phyloP scores from a whole-genome alignment of 306 rosid genomes.

The Gastrolobium villosum region DNA sequence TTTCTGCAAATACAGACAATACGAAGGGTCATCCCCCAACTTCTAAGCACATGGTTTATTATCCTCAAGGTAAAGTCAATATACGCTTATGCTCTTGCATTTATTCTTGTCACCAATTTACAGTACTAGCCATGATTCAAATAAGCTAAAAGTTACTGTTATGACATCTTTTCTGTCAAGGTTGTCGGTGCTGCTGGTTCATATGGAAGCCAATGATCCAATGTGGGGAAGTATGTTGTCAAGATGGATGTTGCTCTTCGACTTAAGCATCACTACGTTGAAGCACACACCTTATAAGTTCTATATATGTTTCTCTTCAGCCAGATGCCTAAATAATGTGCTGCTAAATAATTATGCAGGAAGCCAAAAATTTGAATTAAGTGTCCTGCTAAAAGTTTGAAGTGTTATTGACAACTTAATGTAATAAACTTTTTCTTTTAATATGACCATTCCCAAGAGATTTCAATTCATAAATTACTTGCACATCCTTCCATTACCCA shows the following conservation, averaged over 20 bases:
- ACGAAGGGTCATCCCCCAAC: background rate
- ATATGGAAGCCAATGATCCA: slow-evolving; percentile 40
- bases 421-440: slow-evolving; percentile 1
- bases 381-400: background rate
- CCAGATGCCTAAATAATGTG: slow-evolving; percentile 25
- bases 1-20: slow-evolving; percentile 42
- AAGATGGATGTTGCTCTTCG: slow-evolving; percentile 45
- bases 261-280: slow-evolving; percentile 12
- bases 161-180: slow-evolving; percentile 28
- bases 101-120: slow-evolving; percentile 1
- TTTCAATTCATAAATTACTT: background rate
- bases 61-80: slow-evolving; percentile 47
- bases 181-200: slow-evolving; percentile 51
- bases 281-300: slow-evolving; percentile 18
- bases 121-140: slow-evolving; percentile 1
- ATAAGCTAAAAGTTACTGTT: slow-evolving; percentile 3
- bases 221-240: slow-evolving; percentile 46
- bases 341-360: slow-evolving; percentile 33
- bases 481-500: background rate
- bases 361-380: background rate
- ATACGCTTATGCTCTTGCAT: background rate
- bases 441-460: background rate
- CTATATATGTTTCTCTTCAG: slow-evolving; percentile 23
- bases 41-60: slow-evolving; percentile 48
- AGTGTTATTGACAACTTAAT: slow-evolving; percentile 1